Conservation (phyloP, 2,329 filamentous ascomycete species). For the Fragosphaeria purpurea region DNA sequence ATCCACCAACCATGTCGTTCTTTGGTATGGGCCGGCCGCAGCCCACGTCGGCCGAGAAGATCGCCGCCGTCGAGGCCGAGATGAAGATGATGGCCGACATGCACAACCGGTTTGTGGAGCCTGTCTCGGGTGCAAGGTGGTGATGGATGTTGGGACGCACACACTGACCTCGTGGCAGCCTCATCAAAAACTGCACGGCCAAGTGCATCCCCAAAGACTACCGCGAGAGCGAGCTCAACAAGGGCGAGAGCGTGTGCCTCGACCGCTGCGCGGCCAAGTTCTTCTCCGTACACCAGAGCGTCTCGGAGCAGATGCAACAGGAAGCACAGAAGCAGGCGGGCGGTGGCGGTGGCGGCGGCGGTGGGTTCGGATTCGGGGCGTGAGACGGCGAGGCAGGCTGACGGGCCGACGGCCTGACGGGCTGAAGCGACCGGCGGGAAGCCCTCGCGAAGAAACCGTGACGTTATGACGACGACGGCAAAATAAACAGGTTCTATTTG, state of each 20-base stretch:
- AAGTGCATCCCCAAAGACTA: constrained; percentile 92
- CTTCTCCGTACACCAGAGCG: constrained; percentile 97
- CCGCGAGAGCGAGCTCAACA: constrained; percentile 94
- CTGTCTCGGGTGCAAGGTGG: no score
- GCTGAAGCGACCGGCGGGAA: not conserved
- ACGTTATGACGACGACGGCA: not conserved
- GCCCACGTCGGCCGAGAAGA: constrained; percentile 92
- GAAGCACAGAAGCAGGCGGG: constrained; percentile 62
- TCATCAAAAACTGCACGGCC: constrained; percentile 79
- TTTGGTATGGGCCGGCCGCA: constrained; percentile 52
- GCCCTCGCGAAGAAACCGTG: no score
- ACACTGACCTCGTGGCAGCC: constrained; percentile 36
- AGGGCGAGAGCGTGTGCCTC: constrained; percentile 96
- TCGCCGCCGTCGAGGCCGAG: constrained; percentile 90
- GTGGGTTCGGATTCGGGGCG: constrained; percentile 23
- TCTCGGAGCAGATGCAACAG: constrained; percentile 90
- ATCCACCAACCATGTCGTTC: constrained; percentile 14
- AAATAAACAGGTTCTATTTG: no score
- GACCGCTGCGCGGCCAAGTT: constrained; percentile 97
- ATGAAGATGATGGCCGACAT: constrained; percentile 93
- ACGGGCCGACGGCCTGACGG: not conserved
- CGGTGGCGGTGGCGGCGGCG: constrained; percentile 31
- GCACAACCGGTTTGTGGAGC: constrained; percentile 63
- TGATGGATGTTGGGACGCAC: no score
- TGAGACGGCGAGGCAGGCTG: not conserved